Percentiles rank a stretch among this genome's conserved stretches.
Conservation (phyloP, 2,329 filamentous ascomycete genomes). For the Nemania abortiva region DNA sequence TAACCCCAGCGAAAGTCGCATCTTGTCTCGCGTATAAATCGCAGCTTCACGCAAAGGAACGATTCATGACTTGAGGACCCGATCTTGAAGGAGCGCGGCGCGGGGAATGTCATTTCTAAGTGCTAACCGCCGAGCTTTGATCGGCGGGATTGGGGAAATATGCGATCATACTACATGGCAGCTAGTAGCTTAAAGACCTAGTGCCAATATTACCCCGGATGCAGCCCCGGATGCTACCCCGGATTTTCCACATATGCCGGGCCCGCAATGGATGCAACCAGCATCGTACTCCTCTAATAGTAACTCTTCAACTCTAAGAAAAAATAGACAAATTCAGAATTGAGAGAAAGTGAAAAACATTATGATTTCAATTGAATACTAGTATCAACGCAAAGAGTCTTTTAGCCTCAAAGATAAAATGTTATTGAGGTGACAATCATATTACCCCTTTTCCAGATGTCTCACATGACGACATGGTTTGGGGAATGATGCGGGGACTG, state of each 20-base stretch:
- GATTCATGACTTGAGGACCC: background rate
- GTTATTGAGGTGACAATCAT: too few species aligned
- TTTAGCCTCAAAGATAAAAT: too few species aligned
- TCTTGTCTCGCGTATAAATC: background rate
- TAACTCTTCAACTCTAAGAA: too few species aligned
- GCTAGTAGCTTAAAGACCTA: background rate
- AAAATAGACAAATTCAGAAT: too few species aligned
- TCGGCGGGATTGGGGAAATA: background rate
- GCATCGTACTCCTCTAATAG: too few species aligned
- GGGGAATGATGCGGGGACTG: too few species aligned
- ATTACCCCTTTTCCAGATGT: too few species aligned
- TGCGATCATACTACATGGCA: background rate
- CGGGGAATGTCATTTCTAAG: background rate
- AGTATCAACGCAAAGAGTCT: too few species aligned
- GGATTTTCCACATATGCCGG: slow-evolving; percentile 12
- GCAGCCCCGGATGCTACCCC: background rate
- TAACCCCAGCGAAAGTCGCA: background rate
- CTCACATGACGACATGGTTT: too few species aligned
- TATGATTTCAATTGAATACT: background rate
- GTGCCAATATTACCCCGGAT: background rate
- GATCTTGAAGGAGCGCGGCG: background rate
- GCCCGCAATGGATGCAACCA: background rate
- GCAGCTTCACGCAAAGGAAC: background rate
- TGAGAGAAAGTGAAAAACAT: background rate
- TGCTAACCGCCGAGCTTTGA: background rate